Percentiles rank a stretch among this genome's conserved stretches.
Conservation (phyloP, 345 rosid species). For the Turritis glabra region DNA sequence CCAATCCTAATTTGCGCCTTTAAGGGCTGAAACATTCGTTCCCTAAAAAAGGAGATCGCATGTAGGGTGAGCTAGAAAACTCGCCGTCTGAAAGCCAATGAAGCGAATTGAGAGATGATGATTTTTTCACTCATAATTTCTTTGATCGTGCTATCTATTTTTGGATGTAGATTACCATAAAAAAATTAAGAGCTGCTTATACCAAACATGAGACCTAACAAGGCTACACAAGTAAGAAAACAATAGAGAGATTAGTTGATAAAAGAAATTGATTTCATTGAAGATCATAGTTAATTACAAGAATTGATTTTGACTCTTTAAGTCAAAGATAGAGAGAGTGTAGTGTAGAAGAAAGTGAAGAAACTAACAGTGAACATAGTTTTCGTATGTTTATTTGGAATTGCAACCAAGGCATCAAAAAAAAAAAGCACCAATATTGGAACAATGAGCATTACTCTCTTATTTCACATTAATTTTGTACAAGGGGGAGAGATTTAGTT, state of each 20-base stretch:
- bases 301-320: not conserved
- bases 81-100: too few relatives aligned
- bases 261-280: not conserved
- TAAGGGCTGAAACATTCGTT: too few relatives aligned
- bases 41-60: too few relatives aligned
- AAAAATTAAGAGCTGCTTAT: not conserved
- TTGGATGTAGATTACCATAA: not conserved
- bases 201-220: not conserved
- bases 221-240: not conserved
- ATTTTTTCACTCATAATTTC: too few relatives aligned
- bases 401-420: not conserved
- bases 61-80: too few relatives aligned
- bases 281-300: not conserved
- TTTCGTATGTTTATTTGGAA: not conserved
- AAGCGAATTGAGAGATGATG: too few relatives aligned
- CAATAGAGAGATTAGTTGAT: not conserved
- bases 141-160: not conserved
- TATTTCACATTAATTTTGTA: not conserved
- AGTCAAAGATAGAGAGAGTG: not conserved
- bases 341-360: not conserved
- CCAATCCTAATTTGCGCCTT: too few relatives aligned
- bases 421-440: not conserved
- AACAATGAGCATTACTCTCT: not conserved
- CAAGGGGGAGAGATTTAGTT: slow-evolving; percentile 16
- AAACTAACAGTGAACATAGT: not conserved